Evolutionary conservation across 139 green algal genomes (phyloP).

Genomic region (Diplosphaera chodatii): DNA sequence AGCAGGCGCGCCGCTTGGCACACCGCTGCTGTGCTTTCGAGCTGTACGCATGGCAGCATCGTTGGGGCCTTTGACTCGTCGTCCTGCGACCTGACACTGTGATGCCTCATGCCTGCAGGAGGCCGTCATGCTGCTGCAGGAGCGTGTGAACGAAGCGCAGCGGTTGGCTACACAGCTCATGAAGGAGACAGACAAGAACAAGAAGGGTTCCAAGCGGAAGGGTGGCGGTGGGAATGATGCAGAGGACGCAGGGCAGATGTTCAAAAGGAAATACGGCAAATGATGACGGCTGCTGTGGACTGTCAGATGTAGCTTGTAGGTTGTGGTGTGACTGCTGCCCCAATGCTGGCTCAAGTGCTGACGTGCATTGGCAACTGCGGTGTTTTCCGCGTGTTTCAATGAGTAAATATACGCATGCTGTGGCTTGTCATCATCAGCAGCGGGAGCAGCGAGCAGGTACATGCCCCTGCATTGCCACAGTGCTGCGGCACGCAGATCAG

Average conservation of each 20-base stretch:
- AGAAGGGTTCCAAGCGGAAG: constrained; percentile 16
- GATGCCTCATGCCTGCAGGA: constrained; percentile 28
- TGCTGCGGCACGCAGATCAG: no score
- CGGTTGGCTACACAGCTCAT: constrained; percentile 58
- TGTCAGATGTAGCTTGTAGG: no score
- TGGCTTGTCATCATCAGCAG: no score
- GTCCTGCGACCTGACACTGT: neutral
- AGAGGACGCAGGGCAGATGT: neutral
- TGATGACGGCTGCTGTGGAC: neutral
- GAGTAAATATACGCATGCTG: no score
- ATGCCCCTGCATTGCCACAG: no score
- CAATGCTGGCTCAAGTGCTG: neutral
- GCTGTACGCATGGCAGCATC: no score
- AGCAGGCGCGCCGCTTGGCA: constrained; percentile 27
- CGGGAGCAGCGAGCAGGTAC: no score
- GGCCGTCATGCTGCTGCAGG: constrained; percentile 71
- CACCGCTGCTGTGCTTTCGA: no score
- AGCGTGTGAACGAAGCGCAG: constrained; percentile 78
- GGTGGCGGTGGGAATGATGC: neutral
- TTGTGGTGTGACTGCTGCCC: no score
- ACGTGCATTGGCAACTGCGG: neutral
- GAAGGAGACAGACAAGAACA: constrained; percentile 20
- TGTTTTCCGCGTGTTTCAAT: no score
- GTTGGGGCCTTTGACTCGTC: no score
- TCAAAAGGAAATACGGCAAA: neutral